Conservation (phyloP, 805 yeast species). For the Cyberlindnera mississippiensis region DNA sequence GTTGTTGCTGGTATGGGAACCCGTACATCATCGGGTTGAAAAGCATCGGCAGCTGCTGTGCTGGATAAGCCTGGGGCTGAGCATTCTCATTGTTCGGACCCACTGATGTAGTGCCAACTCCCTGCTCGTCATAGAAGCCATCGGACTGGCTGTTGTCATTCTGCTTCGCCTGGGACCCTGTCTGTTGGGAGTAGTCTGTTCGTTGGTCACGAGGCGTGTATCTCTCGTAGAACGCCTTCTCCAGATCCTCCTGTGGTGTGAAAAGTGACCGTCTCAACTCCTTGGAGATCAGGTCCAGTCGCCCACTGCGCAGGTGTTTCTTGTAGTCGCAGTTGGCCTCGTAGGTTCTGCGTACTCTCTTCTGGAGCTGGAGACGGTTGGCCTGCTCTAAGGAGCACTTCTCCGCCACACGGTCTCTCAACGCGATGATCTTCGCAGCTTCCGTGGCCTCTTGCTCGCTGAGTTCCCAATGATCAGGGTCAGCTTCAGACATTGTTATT, state of each 20-base stretch:
- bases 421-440: constrained; percentile 14
- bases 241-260: constrained; percentile 13
- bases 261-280: constrained; percentile 14
- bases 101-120: no score
- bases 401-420: constrained; percentile 16
- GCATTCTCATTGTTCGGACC: no score
- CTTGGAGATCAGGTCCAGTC: constrained; percentile 24
- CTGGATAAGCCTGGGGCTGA: no score
- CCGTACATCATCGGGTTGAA: no score
- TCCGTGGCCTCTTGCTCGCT: constrained; percentile 6
- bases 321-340: constrained; percentile 19
- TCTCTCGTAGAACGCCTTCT: constrained; percentile 20
- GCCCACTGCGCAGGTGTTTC: constrained; percentile 22
- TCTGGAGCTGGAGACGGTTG: constrained; percentile 18
- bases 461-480: not conserved
- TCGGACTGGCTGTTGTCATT: not conserved
- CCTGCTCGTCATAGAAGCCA: no score
- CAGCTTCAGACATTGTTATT: not conserved
- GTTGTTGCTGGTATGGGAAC: no score
- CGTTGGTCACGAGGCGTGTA: constrained; percentile 24
- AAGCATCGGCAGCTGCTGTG: no score
- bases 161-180: not conserved
- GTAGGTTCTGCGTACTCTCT: constrained; percentile 19
- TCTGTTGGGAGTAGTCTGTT: constrained; percentile 4
- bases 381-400: constrained; percentile 2